phyloP scores from a whole-genome alignment of 192 early-diverging fungal genomes.

The Spizellomyces punctatus region DNA sequence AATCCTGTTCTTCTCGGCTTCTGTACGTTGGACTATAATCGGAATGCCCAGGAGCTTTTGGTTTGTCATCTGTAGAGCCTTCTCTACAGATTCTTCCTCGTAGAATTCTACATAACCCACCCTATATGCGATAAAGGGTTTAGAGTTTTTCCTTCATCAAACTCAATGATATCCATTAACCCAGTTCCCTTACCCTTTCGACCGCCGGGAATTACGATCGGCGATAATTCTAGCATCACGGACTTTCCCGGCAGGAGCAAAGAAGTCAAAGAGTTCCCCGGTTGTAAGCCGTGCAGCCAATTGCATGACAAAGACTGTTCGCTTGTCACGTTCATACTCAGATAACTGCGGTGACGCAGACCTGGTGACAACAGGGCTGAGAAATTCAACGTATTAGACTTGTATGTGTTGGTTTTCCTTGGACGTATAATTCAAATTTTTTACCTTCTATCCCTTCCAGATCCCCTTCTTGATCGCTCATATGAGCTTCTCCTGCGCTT shows the following conservation, averaged over 20 bases:
- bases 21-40: constrained; percentile 88
- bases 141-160: background rate
- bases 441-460: constrained; percentile 3
- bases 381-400: no score
- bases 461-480: background rate
- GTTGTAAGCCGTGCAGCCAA: constrained; percentile 76
- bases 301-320: constrained; percentile 96
- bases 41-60: constrained; percentile 90
- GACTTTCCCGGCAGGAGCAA: constrained; percentile 73
- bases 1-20: constrained; percentile 90
- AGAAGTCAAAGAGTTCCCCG: constrained; percentile 87
- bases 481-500: constrained; percentile 5
- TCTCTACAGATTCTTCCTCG: constrained; percentile 76
- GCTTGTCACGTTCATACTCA: constrained; percentile 79
- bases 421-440: no score
- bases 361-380: background rate
- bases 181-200: constrained; percentile 71
- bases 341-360: constrained; percentile 53
- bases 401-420: no score
- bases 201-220: constrained; percentile 70
- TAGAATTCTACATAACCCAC: constrained; percentile 98
- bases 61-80: constrained; percentile 83
- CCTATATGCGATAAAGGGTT: constrained; percentile 44
- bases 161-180: background rate
- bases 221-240: constrained; percentile 87